These are phyloP conservation scores for Cutaneotrichosporon dermatis DNA, from an alignment of 1,284 basidiomycete species.

Conservation along the genomic window DNA sequence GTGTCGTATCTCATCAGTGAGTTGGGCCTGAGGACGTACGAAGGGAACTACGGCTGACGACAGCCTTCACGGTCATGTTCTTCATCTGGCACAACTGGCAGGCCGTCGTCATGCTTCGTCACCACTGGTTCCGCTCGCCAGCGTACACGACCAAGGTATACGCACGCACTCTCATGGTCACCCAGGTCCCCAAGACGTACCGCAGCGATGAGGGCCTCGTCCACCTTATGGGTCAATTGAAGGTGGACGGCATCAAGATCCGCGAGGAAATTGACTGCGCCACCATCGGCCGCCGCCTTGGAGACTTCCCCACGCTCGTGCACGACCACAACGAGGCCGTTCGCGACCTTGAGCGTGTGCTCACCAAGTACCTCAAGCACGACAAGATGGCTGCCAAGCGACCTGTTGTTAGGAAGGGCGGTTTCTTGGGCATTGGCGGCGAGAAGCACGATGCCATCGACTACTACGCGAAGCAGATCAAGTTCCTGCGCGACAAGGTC, in stretches of 20 bases:
- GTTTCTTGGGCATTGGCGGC: slow-evolving; percentile 69
- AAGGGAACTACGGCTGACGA: slow-evolving; percentile 27
- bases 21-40: slow-evolving; percentile 12
- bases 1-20: slow-evolving; percentile 67
- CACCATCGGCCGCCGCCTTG: slow-evolving; percentile 40
- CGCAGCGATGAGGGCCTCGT: slow-evolving; percentile 72
- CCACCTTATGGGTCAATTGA: slow-evolving; percentile 64
- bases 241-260: slow-evolving; percentile 52
- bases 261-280: slow-evolving; percentile 40
- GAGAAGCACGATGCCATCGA: slow-evolving; percentile 74
- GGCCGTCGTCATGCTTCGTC: slow-evolving; percentile 56
- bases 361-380: slow-evolving; percentile 79
- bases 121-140: slow-evolving; percentile 47
- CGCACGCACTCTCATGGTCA: slow-evolving; percentile 53
- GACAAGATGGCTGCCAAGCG: slow-evolving; percentile 68
- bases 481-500: slow-evolving; percentile 60
- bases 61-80: slow-evolving; percentile 41
- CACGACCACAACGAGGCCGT: slow-evolving; percentile 82
- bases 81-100: slow-evolving; percentile 66
- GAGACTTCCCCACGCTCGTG: slow-evolving; percentile 48
- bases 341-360: slow-evolving; percentile 70
- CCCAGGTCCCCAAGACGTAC: slow-evolving; percentile 65
- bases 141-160: slow-evolving; percentile 48
- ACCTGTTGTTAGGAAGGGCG: slow-evolving; percentile 68
- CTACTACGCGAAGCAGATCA: slow-evolving; percentile 68